Base-by-base conservation (phyloP, 352 stramenopile genomes). In the Globisporangium yorkense region DNA sequence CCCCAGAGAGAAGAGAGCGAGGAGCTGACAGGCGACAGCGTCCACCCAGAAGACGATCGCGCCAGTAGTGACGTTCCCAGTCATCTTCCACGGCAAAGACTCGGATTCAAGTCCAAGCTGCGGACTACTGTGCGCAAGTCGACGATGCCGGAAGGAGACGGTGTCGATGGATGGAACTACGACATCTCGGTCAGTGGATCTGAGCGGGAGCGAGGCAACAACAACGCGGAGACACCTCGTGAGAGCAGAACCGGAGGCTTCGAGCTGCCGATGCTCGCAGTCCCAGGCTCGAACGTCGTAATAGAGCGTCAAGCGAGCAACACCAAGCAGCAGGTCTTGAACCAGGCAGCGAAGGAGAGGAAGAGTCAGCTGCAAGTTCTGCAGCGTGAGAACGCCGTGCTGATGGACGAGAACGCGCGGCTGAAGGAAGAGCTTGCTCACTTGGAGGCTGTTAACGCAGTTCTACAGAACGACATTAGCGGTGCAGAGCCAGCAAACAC, bases 361-460 rank as follows among this genome's bases (percentile, higher is more conserved):
- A 79, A 70, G 21, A 74, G 58, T 21, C 68, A 75, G 52, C 27
- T 81, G 3, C 63, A 77, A 5, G 70, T 29, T 29, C 53, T 84
- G 3, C 68, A 82, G 55, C 66, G 76, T 47, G 75, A 80, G 37
- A 86, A 82, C 24, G 45, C 60, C 1, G 15, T 13, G 15, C 59
- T 88, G 9, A 43, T 39, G 9, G 51, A 56, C 0, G 77, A 88
- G 46, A 88, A 86, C 51, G 33, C 53, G 3, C 70, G 71, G 20
- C 46, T 88, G 29, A 68, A 68, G 0, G 59, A 72, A 7, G 75
- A 88, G 27, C 69, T 88, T n/a, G 45, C 63, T 5, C 71, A 84
- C 31, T 37, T 88, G 16, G 73, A 88, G 51, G 62, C 47, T 21
- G 41, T 86, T 3, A 71, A 75, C 6, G 55, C 51, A 18, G 61